A percentile compares a stretch with the other conserved stretches of the same genome.
Evolutionary conservation across 2,329 filamentous ascomycete genomes (phyloP).

Genomic region (Grosmannia serpens): DNA sequence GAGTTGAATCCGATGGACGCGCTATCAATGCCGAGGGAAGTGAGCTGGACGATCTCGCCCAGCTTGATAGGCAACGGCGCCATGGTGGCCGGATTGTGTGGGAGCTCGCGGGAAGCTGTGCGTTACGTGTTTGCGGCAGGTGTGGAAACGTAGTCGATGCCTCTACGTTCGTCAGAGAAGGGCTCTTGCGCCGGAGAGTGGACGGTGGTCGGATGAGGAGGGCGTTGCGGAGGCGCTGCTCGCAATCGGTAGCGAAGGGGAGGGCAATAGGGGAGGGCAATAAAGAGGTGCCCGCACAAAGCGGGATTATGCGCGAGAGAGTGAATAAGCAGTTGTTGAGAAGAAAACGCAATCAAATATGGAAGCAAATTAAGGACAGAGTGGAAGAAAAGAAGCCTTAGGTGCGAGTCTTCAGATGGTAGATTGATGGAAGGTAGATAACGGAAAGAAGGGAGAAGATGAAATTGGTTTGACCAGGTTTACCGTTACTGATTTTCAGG

Average conservation of each 20-base stretch:
- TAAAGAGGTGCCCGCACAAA: constrained; percentile 2
- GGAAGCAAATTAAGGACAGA: constrained; percentile 8
- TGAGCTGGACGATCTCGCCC: constrained; percentile 29
- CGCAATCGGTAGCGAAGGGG: not conserved
- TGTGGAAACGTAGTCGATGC: not conserved
- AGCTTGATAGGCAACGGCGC: constrained; percentile 27
- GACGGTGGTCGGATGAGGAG: not conserved
- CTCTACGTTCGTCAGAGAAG: not conserved
- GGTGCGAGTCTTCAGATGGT: not conserved
- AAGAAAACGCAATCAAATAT: not conserved
- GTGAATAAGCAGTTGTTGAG: not conserved
- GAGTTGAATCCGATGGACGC: constrained; percentile 69
- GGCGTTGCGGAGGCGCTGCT: not conserved
- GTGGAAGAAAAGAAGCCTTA: constrained; percentile 5
- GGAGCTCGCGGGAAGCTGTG: not conserved
- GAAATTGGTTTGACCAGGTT: constrained; percentile 11
- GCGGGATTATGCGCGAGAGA: constrained; percentile 7
- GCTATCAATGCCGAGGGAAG: constrained; percentile 23
- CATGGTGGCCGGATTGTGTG: constrained; percentile 17
- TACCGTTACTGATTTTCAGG: constrained; percentile 12
- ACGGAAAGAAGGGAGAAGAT: constrained; percentile 1
- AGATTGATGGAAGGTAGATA: constrained; percentile 3
- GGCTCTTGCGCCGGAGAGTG: not conserved
- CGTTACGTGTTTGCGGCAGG: not conserved
- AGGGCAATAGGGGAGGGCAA: not conserved